phyloP scores from a whole-genome alignment of 352 stramenopile genomes.

The Globisporangium canariense region DNA sequence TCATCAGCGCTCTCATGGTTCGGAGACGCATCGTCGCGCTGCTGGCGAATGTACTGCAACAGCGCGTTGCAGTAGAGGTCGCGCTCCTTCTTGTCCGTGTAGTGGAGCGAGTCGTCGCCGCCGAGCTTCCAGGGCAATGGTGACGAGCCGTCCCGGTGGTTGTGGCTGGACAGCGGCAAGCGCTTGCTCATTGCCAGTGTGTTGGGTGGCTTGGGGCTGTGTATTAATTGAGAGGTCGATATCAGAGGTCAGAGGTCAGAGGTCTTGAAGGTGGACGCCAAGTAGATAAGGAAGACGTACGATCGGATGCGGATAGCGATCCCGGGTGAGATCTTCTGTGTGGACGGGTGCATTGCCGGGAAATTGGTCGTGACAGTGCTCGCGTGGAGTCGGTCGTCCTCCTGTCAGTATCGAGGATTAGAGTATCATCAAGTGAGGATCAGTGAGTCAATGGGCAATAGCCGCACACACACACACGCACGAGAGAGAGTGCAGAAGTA shows the following conservation, averaged over 20 bases:
- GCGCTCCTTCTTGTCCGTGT: slow-evolving; percentile 48
- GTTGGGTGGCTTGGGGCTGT: slow-evolving; percentile 57
- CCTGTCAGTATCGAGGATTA: slow-evolving; percentile 21
- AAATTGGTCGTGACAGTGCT: slow-evolving; percentile 73
- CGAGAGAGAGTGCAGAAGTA: not conserved
- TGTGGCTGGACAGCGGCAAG: slow-evolving; percentile 17
- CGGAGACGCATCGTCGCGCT: slow-evolving; percentile 40
- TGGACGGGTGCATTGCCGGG: slow-evolving; percentile 75
- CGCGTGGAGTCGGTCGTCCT: slow-evolving; percentile 58
- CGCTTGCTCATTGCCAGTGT: slow-evolving; percentile 41
- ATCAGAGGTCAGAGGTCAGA: not conserved
- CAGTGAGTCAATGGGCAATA: not conserved
- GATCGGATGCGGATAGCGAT: slow-evolving; percentile 67
- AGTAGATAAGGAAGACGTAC: slow-evolving; percentile 17
- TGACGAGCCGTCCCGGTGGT: slow-evolving; percentile 5
- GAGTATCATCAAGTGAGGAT: not conserved
- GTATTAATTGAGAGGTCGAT: not conserved
- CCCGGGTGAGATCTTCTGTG: slow-evolving; percentile 57
- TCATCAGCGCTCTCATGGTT: slow-evolving; percentile 3
- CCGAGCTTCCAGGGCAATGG: slow-evolving; percentile 30
- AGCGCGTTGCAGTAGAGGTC: slow-evolving; percentile 69
- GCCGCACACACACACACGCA: not conserved
- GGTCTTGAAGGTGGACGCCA: too few relatives aligned
- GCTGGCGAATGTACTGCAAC: slow-evolving; percentile 68
- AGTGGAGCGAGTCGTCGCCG: slow-evolving; percentile 29